Base-by-base conservation (phyloP, 305 asterid species). In the Rubia tinctorum region DNA sequence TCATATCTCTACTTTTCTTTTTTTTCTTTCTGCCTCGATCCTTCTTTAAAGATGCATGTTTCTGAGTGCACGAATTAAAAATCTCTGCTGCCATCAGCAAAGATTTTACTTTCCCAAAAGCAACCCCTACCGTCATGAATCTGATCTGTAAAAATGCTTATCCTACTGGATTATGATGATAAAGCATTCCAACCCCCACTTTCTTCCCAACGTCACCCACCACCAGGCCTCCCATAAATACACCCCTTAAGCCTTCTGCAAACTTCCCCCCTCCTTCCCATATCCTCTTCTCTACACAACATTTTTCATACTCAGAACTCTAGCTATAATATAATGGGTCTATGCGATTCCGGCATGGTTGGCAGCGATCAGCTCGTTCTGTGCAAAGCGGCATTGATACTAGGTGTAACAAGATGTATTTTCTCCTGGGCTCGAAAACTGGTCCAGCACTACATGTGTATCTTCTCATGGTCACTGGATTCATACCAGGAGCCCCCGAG, bases 331-430 rank as follows among this genome's bases (percentile, higher is more conserved):
- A 18, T 39, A 40, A 77, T 77, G 81, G 71, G 68, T 58, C 73
- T 77, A 2, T 77, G 51, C 18, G 76, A 77, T 71, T 44, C 72
- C 45, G 73, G 72, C 45, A 78, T 87, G 78, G 88, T 71, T 59
- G 87, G 74, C n/a, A 69, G 84, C 68, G 89, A 88, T 80, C 85
- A 87, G 53, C 69, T 86, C 66, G 86, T 84, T 65, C 74, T 88
- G 8, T 87, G 89, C 58, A 82, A 87, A 80, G 89, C 87, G 61
- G 91, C 95, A 71, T 80, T 89, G 4, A 55, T 89, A 47, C 80
- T 86, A 27, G 91, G 88, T 4, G 76, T 83, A 14, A 85, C 87
- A 0, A 87, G 93, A 85, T 89, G 90, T 76, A 20, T 91, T n/a
- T 73, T 91, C 23, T 84, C 83, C 73, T 75, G 80, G 15, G 89